Evolutionary conservation across 371 early-diverging fungal genomes (phyloP).

Genomic region (Apophysomyces sp.): DNA sequence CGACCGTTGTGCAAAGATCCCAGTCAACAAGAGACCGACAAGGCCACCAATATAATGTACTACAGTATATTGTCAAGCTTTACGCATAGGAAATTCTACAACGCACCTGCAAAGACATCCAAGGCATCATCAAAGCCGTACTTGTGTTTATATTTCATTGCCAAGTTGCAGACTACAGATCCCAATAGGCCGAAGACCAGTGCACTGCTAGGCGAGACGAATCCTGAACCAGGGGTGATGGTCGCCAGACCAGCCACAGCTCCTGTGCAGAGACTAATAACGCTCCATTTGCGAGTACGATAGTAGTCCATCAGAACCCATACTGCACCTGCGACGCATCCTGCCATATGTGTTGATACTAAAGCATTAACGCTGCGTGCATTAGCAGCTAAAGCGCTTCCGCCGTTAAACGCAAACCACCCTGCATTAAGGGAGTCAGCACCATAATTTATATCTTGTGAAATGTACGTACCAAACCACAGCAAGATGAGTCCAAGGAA

Average conservation of each 20-base stretch:
- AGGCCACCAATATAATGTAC: slow-evolving; percentile 71
- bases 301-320: slow-evolving; percentile 78
- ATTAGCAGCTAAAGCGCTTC: slow-evolving; percentile 67
- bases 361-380: slow-evolving; percentile 75
- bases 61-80: too few relatives aligned
- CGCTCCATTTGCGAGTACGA: slow-evolving; percentile 64
- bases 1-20: slow-evolving; percentile 61
- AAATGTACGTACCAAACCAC: slow-evolving; percentile 75
- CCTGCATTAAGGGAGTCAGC: slow-evolving; percentile 9
- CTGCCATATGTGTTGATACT: slow-evolving; percentile 72
- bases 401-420: slow-evolving; percentile 39
- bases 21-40: slow-evolving; percentile 64
- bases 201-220: slow-evolving; percentile 66
- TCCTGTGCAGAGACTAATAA: slow-evolving; percentile 84
- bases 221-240: slow-evolving; percentile 74
- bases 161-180: slow-evolving; percentile 59
- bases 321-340: slow-evolving; percentile 66
- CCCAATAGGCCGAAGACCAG: slow-evolving; percentile 62
- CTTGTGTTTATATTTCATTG: slow-evolving; percentile 52
- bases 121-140: slow-evolving; percentile 72
- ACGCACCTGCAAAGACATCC: slow-evolving; percentile 59
- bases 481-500: slow-evolving; percentile 78
- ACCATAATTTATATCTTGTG: not conserved
- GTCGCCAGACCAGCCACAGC: slow-evolving; percentile 77
- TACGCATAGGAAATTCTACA: too few relatives aligned